Evolutionary conservation across 345 rosid species (phyloP), one percentile per base, ranked within the genome.

Genomic region (Streptanthus diversifolius): DNA sequence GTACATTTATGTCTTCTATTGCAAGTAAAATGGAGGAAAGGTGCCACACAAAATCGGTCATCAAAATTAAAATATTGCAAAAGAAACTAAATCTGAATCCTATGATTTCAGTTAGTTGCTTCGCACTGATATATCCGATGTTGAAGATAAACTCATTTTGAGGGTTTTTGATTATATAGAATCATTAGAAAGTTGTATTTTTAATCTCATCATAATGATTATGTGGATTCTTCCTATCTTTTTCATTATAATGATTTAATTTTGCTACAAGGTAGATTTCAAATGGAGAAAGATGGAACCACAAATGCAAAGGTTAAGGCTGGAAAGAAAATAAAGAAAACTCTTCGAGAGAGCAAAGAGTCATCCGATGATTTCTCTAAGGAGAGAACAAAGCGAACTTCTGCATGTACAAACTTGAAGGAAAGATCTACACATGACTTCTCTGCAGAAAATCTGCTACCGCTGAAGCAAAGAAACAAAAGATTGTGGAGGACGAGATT

Each of bases 31-130:
- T 93, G 98, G 88, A 89, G 84, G 81, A 86, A 49, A 85, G 82
- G 58, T 90, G 84, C 58, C 92, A 90, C 77, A 89, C 93, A 25
- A 85, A 84, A 77, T 93, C 96, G 96, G n/a, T 63, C n/a, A 80
- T 86, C 53, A 87, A 83, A 78, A 90, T 84, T 77, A 90, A 82
- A n/a, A 72, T 82, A 79, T 77, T 52, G 48, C 81, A 74, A 82
- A 77, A 36, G 43, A 76, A 71, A 58, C 40, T 67, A 66, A 90
- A 90, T 76, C 39, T 83, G 75, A 88, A 88, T 74, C 98, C 96
- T n/a, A n/a, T n/a, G n/a, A n/a, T n/a, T n/a, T n/a, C n/a, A n/a
- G n/a, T n/a, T n/a, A n/a, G n/a, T n/a, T n/a, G n/a, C n/a, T n/a
- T n/a, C n/a, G n/a, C n/a, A n/a, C n/a, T n/a, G n/a, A n/a, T n/a